Evolutionary conservation across 2,329 filamentous ascomycete genomes (phyloP).

Genomic region (Botrytis pseudocinerea): DNA sequence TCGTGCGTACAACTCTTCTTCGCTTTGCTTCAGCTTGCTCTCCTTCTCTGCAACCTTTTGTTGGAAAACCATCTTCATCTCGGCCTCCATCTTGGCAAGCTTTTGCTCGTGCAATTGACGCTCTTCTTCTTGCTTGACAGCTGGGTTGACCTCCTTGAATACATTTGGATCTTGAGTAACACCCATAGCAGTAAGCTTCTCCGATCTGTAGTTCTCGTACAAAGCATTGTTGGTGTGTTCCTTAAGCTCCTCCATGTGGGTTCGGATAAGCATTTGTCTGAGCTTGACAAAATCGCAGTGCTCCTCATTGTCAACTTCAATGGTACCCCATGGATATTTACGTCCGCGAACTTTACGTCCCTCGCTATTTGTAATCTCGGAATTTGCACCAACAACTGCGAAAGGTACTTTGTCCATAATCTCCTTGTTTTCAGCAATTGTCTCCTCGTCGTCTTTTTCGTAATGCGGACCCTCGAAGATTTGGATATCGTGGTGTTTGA

Average conservation of each 20-base stretch:
- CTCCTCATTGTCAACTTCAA: slow-evolving; percentile 99
- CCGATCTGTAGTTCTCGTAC: slow-evolving; percentile 99
- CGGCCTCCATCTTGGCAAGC: slow-evolving; percentile 99
- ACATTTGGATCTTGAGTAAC: slow-evolving; percentile 98
- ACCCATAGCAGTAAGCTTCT: slow-evolving; percentile 98
- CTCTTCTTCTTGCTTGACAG: slow-evolving; percentile 99
- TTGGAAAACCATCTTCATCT: slow-evolving; percentile 99
- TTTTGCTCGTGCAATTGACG: slow-evolving; percentile 98
- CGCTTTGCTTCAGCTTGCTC: slow-evolving; percentile 98
- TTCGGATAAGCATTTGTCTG: slow-evolving; percentile 99
- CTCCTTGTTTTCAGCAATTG: slow-evolving; percentile 99
- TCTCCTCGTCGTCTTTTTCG: slow-evolving; percentile 98
- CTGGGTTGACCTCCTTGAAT: slow-evolving; percentile 99
- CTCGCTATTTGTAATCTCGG: slow-evolving; percentile 87
- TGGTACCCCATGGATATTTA: slow-evolving; percentile 96
- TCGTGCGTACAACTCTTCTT: slow-evolving; percentile 96
- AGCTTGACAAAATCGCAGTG: slow-evolving; percentile 99
- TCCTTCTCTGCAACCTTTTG: slow-evolving; percentile 99
- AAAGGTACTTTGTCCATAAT: slow-evolving; percentile 99
- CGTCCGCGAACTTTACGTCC: slow-evolving; percentile 95
- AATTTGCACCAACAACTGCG: slow-evolving; percentile 94
- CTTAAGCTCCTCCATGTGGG: slow-evolving; percentile 99
- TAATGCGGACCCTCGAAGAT: slow-evolving; percentile 99
- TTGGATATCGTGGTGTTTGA: slow-evolving; percentile 95
- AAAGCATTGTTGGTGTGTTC: slow-evolving; percentile 99